Evolutionary conservation across 805 yeast genomes (phyloP).

Genomic region (Gaillardinia entomophila): DNA sequence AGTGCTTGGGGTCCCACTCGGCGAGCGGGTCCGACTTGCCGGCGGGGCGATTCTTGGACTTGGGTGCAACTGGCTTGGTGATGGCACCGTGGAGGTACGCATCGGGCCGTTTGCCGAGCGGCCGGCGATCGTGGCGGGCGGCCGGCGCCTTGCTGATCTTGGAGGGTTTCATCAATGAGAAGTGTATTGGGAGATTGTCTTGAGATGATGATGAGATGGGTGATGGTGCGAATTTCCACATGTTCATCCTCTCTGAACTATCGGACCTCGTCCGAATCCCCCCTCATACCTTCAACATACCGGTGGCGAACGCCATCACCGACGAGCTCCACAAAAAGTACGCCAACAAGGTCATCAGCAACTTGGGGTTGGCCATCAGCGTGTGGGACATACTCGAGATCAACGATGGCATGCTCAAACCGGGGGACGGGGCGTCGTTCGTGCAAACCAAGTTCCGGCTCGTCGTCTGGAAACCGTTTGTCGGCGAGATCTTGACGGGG

Average conservation of each 20-base stretch:
- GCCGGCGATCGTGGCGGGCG: too few species aligned
- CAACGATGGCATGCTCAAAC: slow-evolving; percentile 83
- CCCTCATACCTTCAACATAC: slow-evolving; percentile 74
- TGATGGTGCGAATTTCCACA: too few species aligned
- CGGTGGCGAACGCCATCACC: slow-evolving; percentile 65
- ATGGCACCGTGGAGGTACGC: slow-evolving; percentile 1
- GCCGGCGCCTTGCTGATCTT: background rate
- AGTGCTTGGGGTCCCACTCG: slow-evolving; percentile 69
- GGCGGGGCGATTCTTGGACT: slow-evolving; percentile 25
- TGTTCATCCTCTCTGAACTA: slow-evolving; percentile 82
- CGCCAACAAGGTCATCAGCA: slow-evolving; percentile 78
- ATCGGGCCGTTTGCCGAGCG: slow-evolving; percentile 7
- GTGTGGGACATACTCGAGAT: slow-evolving; percentile 79
- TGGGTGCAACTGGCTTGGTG: background rate
- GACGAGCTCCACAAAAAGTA: slow-evolving; percentile 81
- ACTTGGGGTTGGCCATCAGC: slow-evolving; percentile 77
- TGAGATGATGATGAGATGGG: too few species aligned
- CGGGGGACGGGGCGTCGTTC: slow-evolving; percentile 91
- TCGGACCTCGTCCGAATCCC: slow-evolving; percentile 84
- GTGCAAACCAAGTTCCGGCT: slow-evolving; percentile 70
- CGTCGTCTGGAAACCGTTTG: slow-evolving; percentile 86
- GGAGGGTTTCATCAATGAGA: background rate
- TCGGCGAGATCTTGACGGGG: slow-evolving; percentile 89
- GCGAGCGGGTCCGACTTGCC: slow-evolving; percentile 40
- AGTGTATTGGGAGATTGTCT: too few species aligned